Conservation (phyloP, 1,284 basidiomycete species). For the Ceratobasidium papillatum region DNA sequence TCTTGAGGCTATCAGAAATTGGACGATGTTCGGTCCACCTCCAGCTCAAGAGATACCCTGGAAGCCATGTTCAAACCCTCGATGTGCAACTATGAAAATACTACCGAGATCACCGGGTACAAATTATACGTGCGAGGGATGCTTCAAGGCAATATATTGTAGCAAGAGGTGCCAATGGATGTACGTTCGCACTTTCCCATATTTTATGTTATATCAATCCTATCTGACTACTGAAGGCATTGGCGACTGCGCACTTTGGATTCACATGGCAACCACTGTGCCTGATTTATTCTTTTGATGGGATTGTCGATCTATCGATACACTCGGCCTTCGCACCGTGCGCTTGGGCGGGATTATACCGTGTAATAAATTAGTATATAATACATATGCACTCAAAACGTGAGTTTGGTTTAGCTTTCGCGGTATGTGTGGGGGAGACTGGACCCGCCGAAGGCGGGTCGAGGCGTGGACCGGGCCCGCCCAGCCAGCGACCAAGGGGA, state of each 20-base stretch:
- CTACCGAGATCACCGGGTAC: neutral
- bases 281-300: too few relatives aligned
- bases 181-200: neutral
- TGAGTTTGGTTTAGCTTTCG: too few relatives aligned
- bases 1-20: neutral
- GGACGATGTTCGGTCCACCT: neutral
- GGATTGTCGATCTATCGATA: too few relatives aligned
- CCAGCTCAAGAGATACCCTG: neutral
- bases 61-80: slow-evolving; percentile 9
- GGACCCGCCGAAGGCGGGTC: too few relatives aligned
- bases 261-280: too few relatives aligned
- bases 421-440: too few relatives aligned
- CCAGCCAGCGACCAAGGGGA: too few relatives aligned
- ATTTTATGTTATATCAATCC: neutral
- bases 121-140: neutral
- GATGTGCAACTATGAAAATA: neutral
- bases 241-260: neutral
- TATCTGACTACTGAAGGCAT: slow-evolving; percentile 5
- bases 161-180: slow-evolving; percentile 20
- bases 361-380: too few relatives aligned
- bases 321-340: too few relatives aligned
- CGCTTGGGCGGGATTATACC: too few relatives aligned
- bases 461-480: too few relatives aligned
- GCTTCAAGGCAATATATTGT: slow-evolving; percentile 9
- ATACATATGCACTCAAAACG: too few relatives aligned